Base-by-base conservation (phyloP, 2,329 filamentous ascomycete species). In the Fonsecaea monophora region DNA sequence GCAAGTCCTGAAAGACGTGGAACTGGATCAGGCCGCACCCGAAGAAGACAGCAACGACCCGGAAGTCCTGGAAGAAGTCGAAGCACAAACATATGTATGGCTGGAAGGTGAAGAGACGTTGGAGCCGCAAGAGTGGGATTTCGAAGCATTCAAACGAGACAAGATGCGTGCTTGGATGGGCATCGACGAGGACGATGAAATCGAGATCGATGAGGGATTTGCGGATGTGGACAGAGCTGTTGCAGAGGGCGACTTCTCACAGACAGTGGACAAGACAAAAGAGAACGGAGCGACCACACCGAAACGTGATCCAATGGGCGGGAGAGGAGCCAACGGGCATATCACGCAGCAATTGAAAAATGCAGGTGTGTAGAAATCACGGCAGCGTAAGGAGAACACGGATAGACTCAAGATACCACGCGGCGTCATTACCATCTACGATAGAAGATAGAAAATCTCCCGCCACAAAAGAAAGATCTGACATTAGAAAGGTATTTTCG, bases 41-140 rank as follows among this genome's bases (percentile, higher is more conserved):
- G 74, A 72, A 10, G 74, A 76, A 18, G 55, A 78, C 53, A 64
- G 59, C 3, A 62, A 70, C 35, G 54, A 78, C 56, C 62, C 62
- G 2, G 63, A 70, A 34, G 68, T 70, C 63, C 60, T 74, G 1
- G 75, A 76, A 35, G 74, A 77, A 48, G 82, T 85, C 59, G 78
- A 82, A 67, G 85, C 88, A 2, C 81, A 85, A 60, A 87, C 87
- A 12, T 94, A 94, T 75, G 84, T 93, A 4, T 93, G 85, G 78
- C 59, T 61, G 30, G 81, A 82, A 53, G 77, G 75, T 1, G 77
- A 80, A 15, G 71, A 78, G 0, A 42, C 74, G 0, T 79, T 98
- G 18, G 92, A 96, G 77, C 82, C 86, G 37, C 78, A 81, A 25
- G 93, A 97, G 77, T 98, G 94, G 94, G 92, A 96, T 77, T 95